phyloP scores from a whole-genome alignment of 2,329 filamentous ascomycete species.

The Aspergillus udagawae region DNA sequence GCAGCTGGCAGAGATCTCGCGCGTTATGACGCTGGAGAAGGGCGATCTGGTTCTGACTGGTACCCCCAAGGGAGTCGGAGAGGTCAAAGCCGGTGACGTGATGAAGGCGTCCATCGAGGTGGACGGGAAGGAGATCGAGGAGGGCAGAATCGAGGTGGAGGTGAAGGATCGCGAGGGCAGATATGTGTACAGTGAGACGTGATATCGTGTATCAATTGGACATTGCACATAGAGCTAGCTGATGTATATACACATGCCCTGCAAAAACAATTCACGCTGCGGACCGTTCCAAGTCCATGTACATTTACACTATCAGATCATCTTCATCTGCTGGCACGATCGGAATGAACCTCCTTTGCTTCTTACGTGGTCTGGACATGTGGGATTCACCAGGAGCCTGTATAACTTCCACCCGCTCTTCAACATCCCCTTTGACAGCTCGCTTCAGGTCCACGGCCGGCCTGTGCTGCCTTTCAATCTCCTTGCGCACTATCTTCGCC shows the following conservation, averaged over 20 bases:
- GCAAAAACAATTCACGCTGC: not conserved
- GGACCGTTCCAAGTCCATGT: not conserved
- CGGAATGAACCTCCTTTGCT: slow-evolving; percentile 23
- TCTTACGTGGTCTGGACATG: slow-evolving; percentile 10
- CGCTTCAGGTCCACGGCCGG: not conserved
- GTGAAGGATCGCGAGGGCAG: slow-evolving; percentile 74
- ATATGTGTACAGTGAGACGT: slow-evolving; percentile 75
- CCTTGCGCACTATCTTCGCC: slow-evolving; percentile 1
- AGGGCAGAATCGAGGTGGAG: slow-evolving; percentile 76
- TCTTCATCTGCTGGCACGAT: slow-evolving; percentile 28
- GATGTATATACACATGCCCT: slow-evolving; percentile 5
- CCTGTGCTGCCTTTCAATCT: not conserved
- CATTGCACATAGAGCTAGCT: not conserved
- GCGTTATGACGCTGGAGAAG: slow-evolving; percentile 88
- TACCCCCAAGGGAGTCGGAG: slow-evolving; percentile 91
- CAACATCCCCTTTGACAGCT: not conserved
- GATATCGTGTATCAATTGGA: not conserved
- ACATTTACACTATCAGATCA: slow-evolving; percentile 11
- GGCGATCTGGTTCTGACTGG: slow-evolving; percentile 96
- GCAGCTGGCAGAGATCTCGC: slow-evolving; percentile 84
- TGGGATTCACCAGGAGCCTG: not conserved
- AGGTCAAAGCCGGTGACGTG: slow-evolving; percentile 78
- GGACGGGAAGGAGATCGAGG: slow-evolving; percentile 74
- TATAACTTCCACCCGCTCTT: not conserved
- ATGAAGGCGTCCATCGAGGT: slow-evolving; percentile 81